These are phyloP conservation scores for Ceratocystis destructans DNA, from an alignment of 2,329 filamentous ascomycete species.

Conservation along the genomic window DNA sequence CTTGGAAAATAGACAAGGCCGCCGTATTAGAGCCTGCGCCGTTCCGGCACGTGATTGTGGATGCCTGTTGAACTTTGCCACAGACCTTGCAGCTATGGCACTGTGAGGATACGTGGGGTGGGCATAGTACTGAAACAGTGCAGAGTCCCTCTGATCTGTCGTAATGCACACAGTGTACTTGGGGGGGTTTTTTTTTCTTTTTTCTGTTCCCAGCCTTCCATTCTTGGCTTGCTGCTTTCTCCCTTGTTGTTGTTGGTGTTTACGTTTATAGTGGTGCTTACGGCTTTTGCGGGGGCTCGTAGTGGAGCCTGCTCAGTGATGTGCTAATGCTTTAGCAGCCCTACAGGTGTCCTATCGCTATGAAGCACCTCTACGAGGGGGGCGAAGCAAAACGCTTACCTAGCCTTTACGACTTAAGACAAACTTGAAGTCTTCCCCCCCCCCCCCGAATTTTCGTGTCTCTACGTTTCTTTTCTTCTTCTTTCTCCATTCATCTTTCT, in stretches of 20 bases:
- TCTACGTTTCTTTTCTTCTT: not conserved
- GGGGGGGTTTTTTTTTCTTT: not conserved
- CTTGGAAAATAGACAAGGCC: not conserved
- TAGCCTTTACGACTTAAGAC: not conserved
- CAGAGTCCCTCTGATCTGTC: not conserved
- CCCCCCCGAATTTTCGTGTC: not conserved
- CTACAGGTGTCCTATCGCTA: not conserved
- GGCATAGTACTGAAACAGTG: not conserved
- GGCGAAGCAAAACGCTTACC: not conserved
- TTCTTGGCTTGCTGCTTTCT: slow-evolving; percentile 1
- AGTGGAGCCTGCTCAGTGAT: not conserved
- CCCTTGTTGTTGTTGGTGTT: not conserved
- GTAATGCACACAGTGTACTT: not conserved
- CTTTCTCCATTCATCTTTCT: slow-evolving; percentile 6
- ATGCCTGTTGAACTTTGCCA: slow-evolving; percentile 1
- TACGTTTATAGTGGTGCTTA: not conserved
- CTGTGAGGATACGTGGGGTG: not conserved
- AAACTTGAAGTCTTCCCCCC: not conserved
- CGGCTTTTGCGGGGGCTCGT: not conserved
- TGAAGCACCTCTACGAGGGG: not conserved
- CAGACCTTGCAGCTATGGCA: not conserved
- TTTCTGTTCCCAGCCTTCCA: not conserved
- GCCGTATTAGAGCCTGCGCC: not conserved
- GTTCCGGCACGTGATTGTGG: not conserved
- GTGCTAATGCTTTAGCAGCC: not conserved